Base-by-base conservation (phyloP, 164 flowering plant genomes). In the Vitis rotundifolia region DNA sequence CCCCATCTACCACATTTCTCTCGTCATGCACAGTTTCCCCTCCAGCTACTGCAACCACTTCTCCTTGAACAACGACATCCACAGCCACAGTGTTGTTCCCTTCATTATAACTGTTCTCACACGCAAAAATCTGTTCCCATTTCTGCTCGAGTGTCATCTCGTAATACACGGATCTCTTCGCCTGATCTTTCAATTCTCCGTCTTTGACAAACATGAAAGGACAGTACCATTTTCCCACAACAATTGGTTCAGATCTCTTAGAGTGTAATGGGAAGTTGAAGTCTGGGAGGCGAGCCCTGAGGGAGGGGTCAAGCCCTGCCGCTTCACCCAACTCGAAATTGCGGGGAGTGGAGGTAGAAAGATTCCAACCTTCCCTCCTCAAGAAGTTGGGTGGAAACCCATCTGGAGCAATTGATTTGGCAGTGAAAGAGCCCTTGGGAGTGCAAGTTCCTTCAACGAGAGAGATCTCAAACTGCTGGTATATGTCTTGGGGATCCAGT, bases 121-220 rank as follows among this genome's bases (percentile, higher is more conserved):
- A 49, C 0, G 76, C 49, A 61, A 54, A 75, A 22, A 77, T 75
- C 66, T 79, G 66, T 49, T 79, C 78, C 85, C 85, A 82, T 13
- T 57, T 11, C 58, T 79, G 82, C 74, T 79, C 76, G 0, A 82
- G 77, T 0, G 85, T 75, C 65, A 82, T 72, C 54, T 59, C 57
- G 49, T 79, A 82, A 14, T 71, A 75, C 69, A 62, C 29, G 2
- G 85, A 75, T 53, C 12, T 79, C 68, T 52, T 73, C 79, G 79
- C 73, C 16, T 77, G 82, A 9, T 61, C 9, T 49, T 67, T 68
- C 3, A 68, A 0, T 3, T 29, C 37, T 49, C 58, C 58, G 31
- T 79, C 85, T 37, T 57, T 74, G 18, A 82, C 75, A 54, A 82
- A 82, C 47, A 75, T 16, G 49, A 76, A 78, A 1, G 84, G 84